Base-by-base conservation (phyloP, 768 basidiomycete genomes). In the Tremella mesenterica region DNA sequence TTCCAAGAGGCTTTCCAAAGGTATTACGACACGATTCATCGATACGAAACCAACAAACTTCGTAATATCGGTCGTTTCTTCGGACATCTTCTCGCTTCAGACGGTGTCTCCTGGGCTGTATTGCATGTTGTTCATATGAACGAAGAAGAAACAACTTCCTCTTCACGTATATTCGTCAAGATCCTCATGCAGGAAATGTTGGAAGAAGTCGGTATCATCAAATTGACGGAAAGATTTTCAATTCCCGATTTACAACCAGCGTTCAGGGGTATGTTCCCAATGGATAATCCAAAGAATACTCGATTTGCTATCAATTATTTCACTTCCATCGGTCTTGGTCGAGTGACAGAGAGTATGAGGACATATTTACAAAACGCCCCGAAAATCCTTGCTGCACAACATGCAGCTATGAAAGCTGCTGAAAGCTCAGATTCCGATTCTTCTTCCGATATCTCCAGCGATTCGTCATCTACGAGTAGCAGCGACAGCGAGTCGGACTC, bases 1-100 rank as follows among this genome's bases (percentile, higher is more conserved):
- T 86, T 88, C 71, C 91, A 99, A 72, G 74, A 81, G 52, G 87
- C 90, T 0, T 97, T 97, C 75, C 74, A 69, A 39, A 86, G 81
- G 69, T 97, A 97, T 75, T 99, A 91, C 77, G 83, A 81, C 20
- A 97, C 95, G 4, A 89, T 97, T 65, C 95, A 99, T 77, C 85
- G 95, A 57, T 97, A 96, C 74, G 95, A 99, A 75, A 95, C 95
- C 18, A 99, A 97, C 74, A 87, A 92, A 10, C 78, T 99, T 20
- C 88, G 95, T 48, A 99, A 97, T 71, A 95, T 99, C 58, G 87
- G 88, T 9, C 83, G 91, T 38, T 90, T 99, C 78, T 96, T 99
- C 63, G 95, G 95, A 1, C 91, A 95, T 69, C 77, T 97, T 23
- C 57, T 96, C 55, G 81, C 86, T 6, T 83, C 81, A 18, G 95